Evolutionary conservation across 352 stramenopile genomes (phyloP).

Genomic region (Hyaloperonospora arabidopsidis): DNA sequence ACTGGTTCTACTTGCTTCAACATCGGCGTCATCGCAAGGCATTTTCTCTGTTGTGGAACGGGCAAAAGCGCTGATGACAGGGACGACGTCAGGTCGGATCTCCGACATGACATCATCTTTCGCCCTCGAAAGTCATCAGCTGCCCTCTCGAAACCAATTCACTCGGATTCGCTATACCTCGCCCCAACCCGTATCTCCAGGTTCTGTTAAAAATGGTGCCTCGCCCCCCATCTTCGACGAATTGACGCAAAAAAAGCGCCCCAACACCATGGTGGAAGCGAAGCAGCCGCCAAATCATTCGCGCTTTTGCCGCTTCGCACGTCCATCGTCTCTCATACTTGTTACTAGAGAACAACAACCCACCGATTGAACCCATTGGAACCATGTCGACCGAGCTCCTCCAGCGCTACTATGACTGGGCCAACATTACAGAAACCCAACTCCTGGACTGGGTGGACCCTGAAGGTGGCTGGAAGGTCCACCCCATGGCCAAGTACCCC

Average conservation of each 20-base stretch:
- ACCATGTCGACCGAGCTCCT: slow-evolving; percentile 37
- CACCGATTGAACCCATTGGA: no score
- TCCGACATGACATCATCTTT: slow-evolving; percentile 1
- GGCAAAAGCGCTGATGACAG: background rate
- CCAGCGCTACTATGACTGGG: slow-evolving; percentile 53
- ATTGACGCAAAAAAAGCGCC: background rate
- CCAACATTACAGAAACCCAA: slow-evolving; percentile 32
- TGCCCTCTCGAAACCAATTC: slow-evolving; percentile 1
- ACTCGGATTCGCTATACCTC: background rate
- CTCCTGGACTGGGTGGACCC: slow-evolving; percentile 48
- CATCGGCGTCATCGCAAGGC: background rate
- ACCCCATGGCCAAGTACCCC: slow-evolving; percentile 32
- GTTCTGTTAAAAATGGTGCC: no score
- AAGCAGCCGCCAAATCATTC: no score
- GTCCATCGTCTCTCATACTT: background rate
- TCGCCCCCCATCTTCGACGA: no score
- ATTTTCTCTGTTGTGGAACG: background rate
- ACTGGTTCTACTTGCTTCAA: background rate
- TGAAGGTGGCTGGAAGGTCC: slow-evolving; percentile 37
- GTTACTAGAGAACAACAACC: slow-evolving; percentile 2
- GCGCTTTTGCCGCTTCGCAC: slow-evolving; percentile 11
- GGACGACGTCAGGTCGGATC: background rate
- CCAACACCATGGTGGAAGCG: background rate
- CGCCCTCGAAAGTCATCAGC: background rate
- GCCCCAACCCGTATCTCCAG: no score